Evolutionary conservation across 169 alveolate species (phyloP), one percentile per base, ranked within the genome.

Genomic region (Ichthyophthirius multifiliis): DNA sequence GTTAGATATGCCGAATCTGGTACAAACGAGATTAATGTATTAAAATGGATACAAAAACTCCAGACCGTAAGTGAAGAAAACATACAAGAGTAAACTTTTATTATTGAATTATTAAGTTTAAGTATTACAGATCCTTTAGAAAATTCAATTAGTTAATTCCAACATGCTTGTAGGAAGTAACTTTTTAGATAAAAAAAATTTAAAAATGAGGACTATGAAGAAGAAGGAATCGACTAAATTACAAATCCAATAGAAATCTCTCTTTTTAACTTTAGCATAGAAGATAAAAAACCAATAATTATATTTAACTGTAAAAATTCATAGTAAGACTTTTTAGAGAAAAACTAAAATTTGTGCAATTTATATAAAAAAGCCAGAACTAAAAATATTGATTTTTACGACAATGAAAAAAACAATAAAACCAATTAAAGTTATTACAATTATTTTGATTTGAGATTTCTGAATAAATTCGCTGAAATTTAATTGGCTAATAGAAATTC

Each of bases 81-180:
- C 43, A 71, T 81, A 5, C 65, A 81, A 62, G 86, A 81, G 18
- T 43, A 81, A 55, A 74, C 76, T 12, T 74, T 81, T 0, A 71
- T 55, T 43, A 73, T 81, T n/a, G 86, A 81, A 73, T 32, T 81
- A 18, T 31, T 81, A 37, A n/a, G 76, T 43, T 41, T 81, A 5
- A 71, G 71, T 31, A 67, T 81, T 35, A 81, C 76, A 3, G 86
- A 81, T 55, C 82, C 79, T 39, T 48, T 55, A 9, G 86, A 81
- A 73, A 31, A 67, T 18, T 82, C 86, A 31, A 67, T 46, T 20
- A 35, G 30, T n/a, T 13, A 43, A 5, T 71, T 63, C 73, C 65
- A 81, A 55, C 37, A 46, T 31, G 2, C 31, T 10, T 71, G 79
- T 27, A 67, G 82, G 55, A 81, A 63, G 41, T 44, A 37, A 5